Evolutionary conservation across 768 basidiomycete species (phyloP), one percentile per base, ranked within the genome.

Genomic region (Leccinum longicurvipes): DNA sequence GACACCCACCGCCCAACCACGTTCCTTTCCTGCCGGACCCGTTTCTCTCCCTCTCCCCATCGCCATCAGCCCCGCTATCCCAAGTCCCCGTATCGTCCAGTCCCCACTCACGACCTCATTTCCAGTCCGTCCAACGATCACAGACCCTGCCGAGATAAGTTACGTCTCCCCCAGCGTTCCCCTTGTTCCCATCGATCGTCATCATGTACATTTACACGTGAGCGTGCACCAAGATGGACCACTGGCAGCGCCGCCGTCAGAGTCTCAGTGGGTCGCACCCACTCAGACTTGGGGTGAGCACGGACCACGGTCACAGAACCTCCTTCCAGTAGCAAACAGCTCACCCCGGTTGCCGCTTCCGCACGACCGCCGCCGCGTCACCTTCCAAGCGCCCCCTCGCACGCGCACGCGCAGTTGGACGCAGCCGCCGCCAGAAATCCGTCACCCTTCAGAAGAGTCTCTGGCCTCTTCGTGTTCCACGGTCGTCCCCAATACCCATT

Each of bases 391-490:
- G 39, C 10, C 39, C 39, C 19, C 39, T 41, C 39, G 39, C 17
- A 41, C 39, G 19, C 19, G 4, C 9, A 39, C 36, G 19, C 19
- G 4, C 9, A 39, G 17, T 17, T 17, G n/a, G 36, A 5, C 10
- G n/a, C 9, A 39, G 34, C 17, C 34, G 7, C 42, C 42, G 21
- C 21, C 21, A 21, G 23, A 44, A 44, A 21, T 23, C 1, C 14
- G 15, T 23, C 9, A 4, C 5, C 19, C 39, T 6, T 41, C 39
- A 2, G 39, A 41, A 0, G 47, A 31, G 0, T 36, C 49, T 0
- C 60, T 60, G 2, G 27, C 53, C 11, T 64, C 63, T 4, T 46
- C 32, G 6, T 62, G 50, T 19, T 64, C 63, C 10, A 64, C 63
- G 14, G 56, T 65, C 36, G 48, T 65, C n/a, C 5, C 48, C 1